A percentile compares a stretch with the other conserved stretches of the same genome.
Conservation (phyloP, 1,139 yeast species). For the Eremothecium cymbalariae region DNA sequence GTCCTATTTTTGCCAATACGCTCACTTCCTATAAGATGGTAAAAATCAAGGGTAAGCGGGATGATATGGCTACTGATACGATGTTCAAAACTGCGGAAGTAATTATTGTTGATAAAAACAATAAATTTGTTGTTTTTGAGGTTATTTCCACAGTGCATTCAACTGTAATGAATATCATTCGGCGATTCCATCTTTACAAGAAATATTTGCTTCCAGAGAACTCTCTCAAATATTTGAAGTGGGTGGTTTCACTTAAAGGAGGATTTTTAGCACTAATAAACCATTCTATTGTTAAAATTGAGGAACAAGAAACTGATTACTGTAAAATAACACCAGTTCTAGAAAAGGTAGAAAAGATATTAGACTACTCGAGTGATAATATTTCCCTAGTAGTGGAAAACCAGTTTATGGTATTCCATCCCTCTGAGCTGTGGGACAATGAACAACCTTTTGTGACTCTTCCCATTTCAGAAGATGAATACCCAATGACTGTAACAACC, state of each 20-base stretch:
- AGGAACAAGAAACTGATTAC: slow-evolving; percentile 10
- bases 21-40: slow-evolving; percentile 20
- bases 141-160: slow-evolving; percentile 21
- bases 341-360: slow-evolving; percentile 23
- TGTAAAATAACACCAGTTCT: slow-evolving; percentile 18
- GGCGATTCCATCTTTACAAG: slow-evolving; percentile 21
- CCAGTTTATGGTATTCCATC: slow-evolving; percentile 14
- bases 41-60: slow-evolving; percentile 19
- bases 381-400: slow-evolving; percentile 22
- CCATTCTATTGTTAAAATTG: slow-evolving; percentile 17
- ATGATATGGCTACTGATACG: slow-evolving; percentile 16
- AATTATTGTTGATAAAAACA: slow-evolving; percentile 14
- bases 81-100: slow-evolving; percentile 27
- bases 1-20: slow-evolving; percentile 22
- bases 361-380: slow-evolving; percentile 22
- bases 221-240: slow-evolving; percentile 14
- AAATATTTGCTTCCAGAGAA: slow-evolving; percentile 16
- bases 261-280: slow-evolving; percentile 22
- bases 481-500: slow-evolving; percentile 26
- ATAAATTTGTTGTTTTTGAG: slow-evolving; percentile 20
- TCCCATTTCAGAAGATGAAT: slow-evolving; percentile 23
- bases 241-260: slow-evolving; percentile 23
- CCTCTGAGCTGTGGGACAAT: slow-evolving; percentile 23
- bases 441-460: slow-evolving; percentile 13
- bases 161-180: slow-evolving; percentile 22